phyloP scores from a whole-genome alignment of 768 basidiomycete species.

The Steccherinum ochraceum region DNA sequence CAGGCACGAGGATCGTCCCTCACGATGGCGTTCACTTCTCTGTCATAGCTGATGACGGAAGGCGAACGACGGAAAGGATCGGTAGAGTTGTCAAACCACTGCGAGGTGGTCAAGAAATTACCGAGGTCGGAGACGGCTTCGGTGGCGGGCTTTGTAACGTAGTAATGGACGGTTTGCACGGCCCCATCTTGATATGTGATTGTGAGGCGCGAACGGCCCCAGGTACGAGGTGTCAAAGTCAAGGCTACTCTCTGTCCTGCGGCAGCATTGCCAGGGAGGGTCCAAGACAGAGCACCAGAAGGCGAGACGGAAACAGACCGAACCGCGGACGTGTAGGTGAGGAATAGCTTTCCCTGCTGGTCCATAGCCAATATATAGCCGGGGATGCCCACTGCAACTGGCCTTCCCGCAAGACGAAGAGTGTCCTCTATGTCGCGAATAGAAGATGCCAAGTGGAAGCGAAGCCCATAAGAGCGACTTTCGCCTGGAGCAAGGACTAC shows the following conservation, averaged over 20 bases:
- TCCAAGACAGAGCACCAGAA: slow-evolving; percentile 39
- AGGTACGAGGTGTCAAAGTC: slow-evolving; percentile 35
- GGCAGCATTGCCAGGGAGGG: slow-evolving; percentile 35
- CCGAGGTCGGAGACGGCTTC: slow-evolving; percentile 42
- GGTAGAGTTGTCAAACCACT: slow-evolving; percentile 43
- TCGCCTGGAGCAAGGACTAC: slow-evolving; percentile 38
- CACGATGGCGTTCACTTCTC: slow-evolving; percentile 42
- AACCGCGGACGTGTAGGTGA: slow-evolving; percentile 36
- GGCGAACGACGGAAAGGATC: slow-evolving; percentile 51
- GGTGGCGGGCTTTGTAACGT: slow-evolving; percentile 40
- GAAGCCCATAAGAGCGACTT: slow-evolving; percentile 46
- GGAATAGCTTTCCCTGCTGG: slow-evolving; percentile 44
- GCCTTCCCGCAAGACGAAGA: slow-evolving; percentile 33
- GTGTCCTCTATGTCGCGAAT: slow-evolving; percentile 45
- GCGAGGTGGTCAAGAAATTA: slow-evolving; percentile 45
- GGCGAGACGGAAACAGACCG: slow-evolving; percentile 39
- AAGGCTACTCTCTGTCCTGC: slow-evolving; percentile 40
- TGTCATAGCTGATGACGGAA: slow-evolving; percentile 48
- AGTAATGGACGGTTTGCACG: slow-evolving; percentile 48
- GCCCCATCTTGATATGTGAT: slow-evolving; percentile 46
- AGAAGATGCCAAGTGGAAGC: slow-evolving; percentile 43
- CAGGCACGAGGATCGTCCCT: slow-evolving; percentile 48
- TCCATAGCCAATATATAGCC: slow-evolving; percentile 47
- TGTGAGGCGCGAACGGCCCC: slow-evolving; percentile 44
- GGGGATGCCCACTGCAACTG: slow-evolving; percentile 46